phyloP scores from a whole-genome alignment of 129 eudicot species.

The Flaveria bidentis region DNA sequence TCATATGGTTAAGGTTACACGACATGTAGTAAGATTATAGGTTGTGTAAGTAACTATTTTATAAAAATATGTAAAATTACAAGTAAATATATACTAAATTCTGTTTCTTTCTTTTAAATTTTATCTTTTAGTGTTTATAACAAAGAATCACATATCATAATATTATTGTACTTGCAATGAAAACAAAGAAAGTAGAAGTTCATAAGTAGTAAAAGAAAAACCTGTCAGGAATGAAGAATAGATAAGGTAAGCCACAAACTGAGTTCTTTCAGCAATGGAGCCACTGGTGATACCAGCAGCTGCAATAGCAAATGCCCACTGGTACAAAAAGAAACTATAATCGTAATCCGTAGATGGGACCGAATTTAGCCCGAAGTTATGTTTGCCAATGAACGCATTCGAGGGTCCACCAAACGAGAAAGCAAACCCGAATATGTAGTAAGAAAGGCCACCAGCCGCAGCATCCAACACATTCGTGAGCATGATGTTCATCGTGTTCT shows the following conservation, averaged over 20 bases:
- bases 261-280: conserved; percentile 74
- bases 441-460: conserved; percentile 66
- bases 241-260: conserved; percentile 66
- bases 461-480: conserved; percentile 70
- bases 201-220: conserved; percentile 1
- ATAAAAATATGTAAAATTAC: too few species aligned
- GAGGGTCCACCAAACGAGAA: conserved; percentile 58
- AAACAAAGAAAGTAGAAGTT: not conserved
- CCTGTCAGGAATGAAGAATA: conserved; percentile 67
- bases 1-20: too few species aligned
- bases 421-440: conserved; percentile 64
- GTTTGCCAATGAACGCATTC: conserved; percentile 59
- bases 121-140: too few species aligned
- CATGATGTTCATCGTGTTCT: conserved; percentile 80
- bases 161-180: not conserved
- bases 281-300: conserved; percentile 85
- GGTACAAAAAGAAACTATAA: conserved; percentile 54
- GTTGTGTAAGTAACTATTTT: too few species aligned
- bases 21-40: too few species aligned
- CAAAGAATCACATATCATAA: too few species aligned
- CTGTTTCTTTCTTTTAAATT: too few species aligned
- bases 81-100: too few species aligned
- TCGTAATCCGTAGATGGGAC: conserved; percentile 38
- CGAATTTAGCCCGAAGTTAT: conserved; percentile 50
- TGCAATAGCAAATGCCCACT: conserved; percentile 84